These are phyloP conservation scores for Micractinium conductrix DNA, from an alignment of 139 green algal genomes.

Conservation along the genomic window DNA sequence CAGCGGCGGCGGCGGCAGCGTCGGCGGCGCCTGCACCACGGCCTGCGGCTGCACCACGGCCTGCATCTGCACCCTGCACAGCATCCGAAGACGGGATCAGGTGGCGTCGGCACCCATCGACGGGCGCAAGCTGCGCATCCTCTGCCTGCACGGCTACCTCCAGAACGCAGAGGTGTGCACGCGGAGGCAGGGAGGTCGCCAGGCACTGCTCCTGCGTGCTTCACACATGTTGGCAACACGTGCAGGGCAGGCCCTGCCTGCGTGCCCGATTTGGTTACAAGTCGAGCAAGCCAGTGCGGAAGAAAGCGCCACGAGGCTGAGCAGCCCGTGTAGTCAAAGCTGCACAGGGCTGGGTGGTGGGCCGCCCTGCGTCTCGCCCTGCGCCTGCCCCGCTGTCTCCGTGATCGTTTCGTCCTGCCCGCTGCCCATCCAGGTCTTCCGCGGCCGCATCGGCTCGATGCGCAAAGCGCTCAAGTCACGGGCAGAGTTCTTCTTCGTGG, in stretches of 20 bases:
- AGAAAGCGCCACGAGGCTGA: too few species aligned
- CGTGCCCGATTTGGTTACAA: too few species aligned
- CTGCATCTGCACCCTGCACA: too few species aligned
- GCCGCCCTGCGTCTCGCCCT: too few species aligned
- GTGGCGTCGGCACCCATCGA: background rate
- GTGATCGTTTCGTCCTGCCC: background rate
- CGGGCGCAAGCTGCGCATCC: slow-evolving; percentile 66
- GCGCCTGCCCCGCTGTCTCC: too few species aligned
- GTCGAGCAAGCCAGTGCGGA: too few species aligned
- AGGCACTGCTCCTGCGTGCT: background rate
- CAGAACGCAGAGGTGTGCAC: slow-evolving; percentile 75
- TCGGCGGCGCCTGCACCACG: background rate
- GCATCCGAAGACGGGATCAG: too few species aligned
- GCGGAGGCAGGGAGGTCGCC: too few species aligned
- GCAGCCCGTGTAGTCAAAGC: too few species aligned
- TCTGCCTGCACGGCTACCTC: slow-evolving; percentile 82
- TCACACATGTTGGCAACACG: background rate
- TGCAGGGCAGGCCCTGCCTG: background rate
- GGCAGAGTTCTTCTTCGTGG: slow-evolving; percentile 75
- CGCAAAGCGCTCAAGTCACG: slow-evolving; percentile 75
- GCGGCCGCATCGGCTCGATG: slow-evolving; percentile 62
- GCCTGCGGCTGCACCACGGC: background rate
- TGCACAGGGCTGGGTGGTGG: too few species aligned
- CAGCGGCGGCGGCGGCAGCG: too few species aligned
- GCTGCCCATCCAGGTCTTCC: slow-evolving; percentile 56